Percentiles rank a stretch among this genome's conserved stretches.
phyloP scores from a whole-genome alignment of 192 early-diverging fungal genomes.

The Coemansia sp. region DNA sequence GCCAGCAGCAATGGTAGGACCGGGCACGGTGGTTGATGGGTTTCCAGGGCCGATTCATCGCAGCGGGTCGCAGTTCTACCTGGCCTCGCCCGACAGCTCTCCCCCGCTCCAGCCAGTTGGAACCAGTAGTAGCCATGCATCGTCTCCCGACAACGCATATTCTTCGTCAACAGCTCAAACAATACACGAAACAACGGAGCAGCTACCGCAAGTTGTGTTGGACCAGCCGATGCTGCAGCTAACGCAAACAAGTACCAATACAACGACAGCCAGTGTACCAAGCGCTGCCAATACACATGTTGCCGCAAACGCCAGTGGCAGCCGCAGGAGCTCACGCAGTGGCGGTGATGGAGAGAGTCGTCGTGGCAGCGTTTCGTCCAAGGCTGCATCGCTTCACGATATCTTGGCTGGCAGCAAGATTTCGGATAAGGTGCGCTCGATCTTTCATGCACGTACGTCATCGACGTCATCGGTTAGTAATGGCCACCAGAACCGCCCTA shows the following conservation, averaged over 20 bases:
- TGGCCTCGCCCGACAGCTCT: constrained; percentile 41
- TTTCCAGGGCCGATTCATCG: constrained; percentile 34
- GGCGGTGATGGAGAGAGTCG: background rate
- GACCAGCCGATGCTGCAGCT: constrained; percentile 6
- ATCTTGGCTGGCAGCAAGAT: constrained; percentile 15
- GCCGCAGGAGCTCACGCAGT: background rate
- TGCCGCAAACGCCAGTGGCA: background rate
- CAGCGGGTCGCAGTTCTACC: constrained; percentile 40
- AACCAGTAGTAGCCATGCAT: background rate
- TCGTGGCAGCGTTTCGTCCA: background rate
- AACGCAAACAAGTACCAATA: background rate
- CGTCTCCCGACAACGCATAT: background rate
- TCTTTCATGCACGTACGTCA: constrained; percentile 31
- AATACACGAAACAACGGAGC: background rate
- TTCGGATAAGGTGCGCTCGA: constrained; percentile 38
- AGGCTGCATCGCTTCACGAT: constrained; percentile 16
- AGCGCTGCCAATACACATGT: too few relatives aligned
- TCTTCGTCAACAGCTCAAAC: background rate
- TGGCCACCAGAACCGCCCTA: background rate
- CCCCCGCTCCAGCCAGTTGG: constrained; percentile 10
- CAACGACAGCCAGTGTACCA: too few relatives aligned
- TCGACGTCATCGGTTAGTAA: background rate
- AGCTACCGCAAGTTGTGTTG: background rate
- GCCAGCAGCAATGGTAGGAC: constrained; percentile 5
- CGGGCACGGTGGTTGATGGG: constrained; percentile 27